Conservation (phyloP, 208 protist genomes). For the Trypanosoma caninum region DNA sequence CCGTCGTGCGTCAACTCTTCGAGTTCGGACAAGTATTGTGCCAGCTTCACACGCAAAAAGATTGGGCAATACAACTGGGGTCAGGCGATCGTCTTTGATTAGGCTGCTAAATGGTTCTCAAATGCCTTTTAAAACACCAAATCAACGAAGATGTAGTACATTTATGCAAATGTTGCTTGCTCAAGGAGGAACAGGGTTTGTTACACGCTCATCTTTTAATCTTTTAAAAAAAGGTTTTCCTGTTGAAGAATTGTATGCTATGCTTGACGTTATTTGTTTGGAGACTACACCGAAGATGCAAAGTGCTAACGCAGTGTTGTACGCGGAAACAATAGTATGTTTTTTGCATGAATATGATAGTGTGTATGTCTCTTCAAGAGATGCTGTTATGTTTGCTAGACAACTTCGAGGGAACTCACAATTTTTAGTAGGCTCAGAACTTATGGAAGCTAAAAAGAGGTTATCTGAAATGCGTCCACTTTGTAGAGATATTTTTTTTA, state of each 20-base stretch:
- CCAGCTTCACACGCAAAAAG: background rate
- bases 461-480: constrained; percentile 18
- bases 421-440: background rate
- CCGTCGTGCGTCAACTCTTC: background rate
- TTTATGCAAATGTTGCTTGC: constrained; percentile 64
- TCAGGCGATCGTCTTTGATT: too few relatives aligned
- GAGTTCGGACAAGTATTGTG: background rate
- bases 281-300: constrained; percentile 59
- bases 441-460: constrained; percentile 14
- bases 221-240: constrained; percentile 63
- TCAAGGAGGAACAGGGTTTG: constrained; percentile 26
- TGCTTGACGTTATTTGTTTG: constrained; percentile 53
- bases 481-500: constrained; percentile 17
- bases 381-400: constrained; percentile 25
- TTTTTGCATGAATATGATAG: constrained; percentile 61
- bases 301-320: constrained; percentile 53
- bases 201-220: constrained; percentile 32
- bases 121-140: too few relatives aligned
- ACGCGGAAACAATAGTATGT: constrained; percentile 57
- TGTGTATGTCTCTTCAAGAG: constrained; percentile 43
- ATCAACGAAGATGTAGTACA: constrained; percentile 34
- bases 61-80: background rate
- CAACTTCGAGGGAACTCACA: constrained; percentile 6
- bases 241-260: constrained; percentile 66
- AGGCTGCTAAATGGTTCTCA: too few relatives aligned